These are phyloP conservation scores for Amanita muscaria DNA, from an alignment of 768 basidiomycete species.

Conservation along the genomic window DNA sequence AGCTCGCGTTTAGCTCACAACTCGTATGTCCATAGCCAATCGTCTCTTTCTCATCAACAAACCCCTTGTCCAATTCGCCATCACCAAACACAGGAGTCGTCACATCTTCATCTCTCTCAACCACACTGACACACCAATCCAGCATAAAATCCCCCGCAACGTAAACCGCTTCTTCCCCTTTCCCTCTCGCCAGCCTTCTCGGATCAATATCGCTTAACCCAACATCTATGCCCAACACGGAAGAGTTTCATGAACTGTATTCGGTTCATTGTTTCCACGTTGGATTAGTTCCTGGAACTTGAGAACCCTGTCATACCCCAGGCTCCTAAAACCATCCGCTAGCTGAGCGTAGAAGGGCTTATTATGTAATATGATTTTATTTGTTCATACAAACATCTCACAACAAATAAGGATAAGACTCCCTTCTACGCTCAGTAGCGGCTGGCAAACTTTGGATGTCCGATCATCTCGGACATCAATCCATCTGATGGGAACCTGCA, in stretches of 20 bases:
- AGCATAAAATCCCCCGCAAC: conserved; percentile 61
- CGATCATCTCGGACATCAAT: too few species aligned
- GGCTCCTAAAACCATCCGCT: too few species aligned
- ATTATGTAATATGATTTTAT: too few species aligned
- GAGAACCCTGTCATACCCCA: too few species aligned
- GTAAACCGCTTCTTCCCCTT: conserved; percentile 57
- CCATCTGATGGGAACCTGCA: too few species aligned
- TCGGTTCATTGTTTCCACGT: conserved; percentile 24
- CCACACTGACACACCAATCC: conserved; percentile 52
- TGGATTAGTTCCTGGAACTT: conserved; percentile 10
- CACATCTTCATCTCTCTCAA: conserved; percentile 20
- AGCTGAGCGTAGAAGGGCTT: too few species aligned
- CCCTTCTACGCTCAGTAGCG: too few species aligned
- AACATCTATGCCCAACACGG: conserved; percentile 47
- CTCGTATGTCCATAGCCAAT: conserved; percentile 5
- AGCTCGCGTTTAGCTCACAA: conserved; percentile 4
- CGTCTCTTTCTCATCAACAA: background rate
- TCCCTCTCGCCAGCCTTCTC: conserved; percentile 50
- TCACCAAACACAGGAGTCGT: background rate
- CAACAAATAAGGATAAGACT: too few species aligned
- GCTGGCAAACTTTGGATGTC: too few species aligned
- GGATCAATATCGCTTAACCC: conserved; percentile 63
- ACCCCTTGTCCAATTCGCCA: background rate
- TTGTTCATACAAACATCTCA: too few species aligned
- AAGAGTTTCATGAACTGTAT: conserved; percentile 67